Evolutionary conservation across 1,284 basidiomycete species (phyloP).

Genomic region (Irpex sp.): DNA sequence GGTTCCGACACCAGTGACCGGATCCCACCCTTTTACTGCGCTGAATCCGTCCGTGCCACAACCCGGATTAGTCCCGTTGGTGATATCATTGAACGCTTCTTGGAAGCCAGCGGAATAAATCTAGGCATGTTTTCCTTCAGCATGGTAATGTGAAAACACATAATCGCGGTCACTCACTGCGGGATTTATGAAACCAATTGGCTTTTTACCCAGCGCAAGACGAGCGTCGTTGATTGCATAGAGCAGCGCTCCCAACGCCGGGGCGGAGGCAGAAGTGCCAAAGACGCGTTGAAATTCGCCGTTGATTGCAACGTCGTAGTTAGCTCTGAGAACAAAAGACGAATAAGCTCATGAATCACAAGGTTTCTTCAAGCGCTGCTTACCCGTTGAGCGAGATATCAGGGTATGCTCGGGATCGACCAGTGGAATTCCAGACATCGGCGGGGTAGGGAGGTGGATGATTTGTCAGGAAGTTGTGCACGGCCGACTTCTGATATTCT

Average conservation of each 20-base stretch:
- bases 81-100: conserved; percentile 59
- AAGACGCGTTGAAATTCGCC: conserved; percentile 38
- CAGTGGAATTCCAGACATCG: conserved; percentile 35
- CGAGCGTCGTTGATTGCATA: conserved; percentile 71
- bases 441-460: conserved; percentile 30
- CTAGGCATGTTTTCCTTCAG: neutral
- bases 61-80: conserved; percentile 59
- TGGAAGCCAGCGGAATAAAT: neutral
- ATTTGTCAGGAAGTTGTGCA: conserved; percentile 37
- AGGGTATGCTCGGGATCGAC: conserved; percentile 37
- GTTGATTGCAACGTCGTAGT: conserved; percentile 45
- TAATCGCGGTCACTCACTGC: neutral
- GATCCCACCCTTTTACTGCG: conserved; percentile 48
- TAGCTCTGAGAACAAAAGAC: conserved; percentile 29
- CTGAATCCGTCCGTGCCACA: conserved; percentile 64
- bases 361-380: too few species aligned
- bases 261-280: conserved; percentile 59
- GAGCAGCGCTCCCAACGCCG: conserved; percentile 61
- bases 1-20: conserved; percentile 38
- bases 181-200: conserved; percentile 25
- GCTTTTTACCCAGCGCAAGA: conserved; percentile 44
- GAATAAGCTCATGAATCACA: too few species aligned
- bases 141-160: neutral
- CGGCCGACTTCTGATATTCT: conserved; percentile 43
- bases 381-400: conserved; percentile 36